Evolutionary conservation across 805 yeast genomes (phyloP).

Genomic region (Ascoidea rubescens): DNA sequence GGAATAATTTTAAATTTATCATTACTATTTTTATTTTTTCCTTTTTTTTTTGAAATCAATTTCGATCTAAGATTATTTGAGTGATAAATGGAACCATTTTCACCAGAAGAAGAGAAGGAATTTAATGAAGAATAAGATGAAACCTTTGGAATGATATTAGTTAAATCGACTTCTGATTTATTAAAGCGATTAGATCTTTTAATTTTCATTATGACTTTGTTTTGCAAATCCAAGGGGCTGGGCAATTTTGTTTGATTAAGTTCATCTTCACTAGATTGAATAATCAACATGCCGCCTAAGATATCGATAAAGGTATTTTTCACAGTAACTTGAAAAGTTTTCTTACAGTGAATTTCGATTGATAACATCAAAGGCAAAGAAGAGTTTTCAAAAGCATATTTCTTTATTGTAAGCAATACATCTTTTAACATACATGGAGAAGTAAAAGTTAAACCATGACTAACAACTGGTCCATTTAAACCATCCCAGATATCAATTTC

Average conservation of each 20-base stretch:
- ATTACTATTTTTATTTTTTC: conserved; percentile 5
- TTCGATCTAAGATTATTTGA: conserved; percentile 16
- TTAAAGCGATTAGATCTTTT: conserved; percentile 32
- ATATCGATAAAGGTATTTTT: conserved; percentile 36
- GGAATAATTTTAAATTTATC: conserved; percentile 18
- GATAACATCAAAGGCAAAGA: conserved; percentile 81
- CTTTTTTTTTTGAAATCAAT: conserved; percentile 16
- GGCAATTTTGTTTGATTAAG: conserved; percentile 20
- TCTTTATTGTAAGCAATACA: conserved; percentile 60
- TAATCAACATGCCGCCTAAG: conserved; percentile 44
- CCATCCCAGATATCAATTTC: conserved; percentile 96
- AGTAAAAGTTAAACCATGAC: conserved; percentile 82
- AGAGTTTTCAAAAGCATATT: conserved; percentile 79
- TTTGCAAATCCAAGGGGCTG: conserved; percentile 31
- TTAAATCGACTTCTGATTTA: conserved; percentile 2
- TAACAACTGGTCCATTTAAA: conserved; percentile 67
- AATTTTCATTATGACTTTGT: conserved; percentile 63
- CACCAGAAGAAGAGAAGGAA: neutral
- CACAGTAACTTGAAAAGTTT: conserved; percentile 50
- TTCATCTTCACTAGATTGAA: conserved; percentile 11
- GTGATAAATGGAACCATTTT: conserved; percentile 5
- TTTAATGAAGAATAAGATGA: neutral
- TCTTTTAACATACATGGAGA: conserved; percentile 52
- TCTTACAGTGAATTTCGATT: conserved; percentile 69
- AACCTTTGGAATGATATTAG: conserved; percentile 6